Evolutionary conservation across 306 rosid genomes (phyloP), one percentile per base, ranked within the genome.

Genomic region (Lathyrus sativus): DNA sequence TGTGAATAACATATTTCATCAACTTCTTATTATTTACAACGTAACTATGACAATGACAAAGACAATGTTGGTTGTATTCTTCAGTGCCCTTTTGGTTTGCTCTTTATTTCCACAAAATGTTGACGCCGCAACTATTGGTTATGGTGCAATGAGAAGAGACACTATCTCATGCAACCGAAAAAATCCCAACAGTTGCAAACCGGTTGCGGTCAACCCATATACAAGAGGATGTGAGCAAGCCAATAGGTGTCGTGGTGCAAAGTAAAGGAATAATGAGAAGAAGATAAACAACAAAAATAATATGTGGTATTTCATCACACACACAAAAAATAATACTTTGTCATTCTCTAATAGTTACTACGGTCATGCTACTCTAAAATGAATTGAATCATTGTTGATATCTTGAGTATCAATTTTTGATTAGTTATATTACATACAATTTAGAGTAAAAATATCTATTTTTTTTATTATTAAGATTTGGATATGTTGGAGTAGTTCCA

Each of bases 111-210:
- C 9, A 0, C 60, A 35, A 1, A 13, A 22, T 9, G 79, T 26
- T 3, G 55, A 56, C 0, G 0, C 1, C 7, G 0, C 0, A 1
- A 0, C 0, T 0, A 64, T 64, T 4, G 0, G 1, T 12, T 0
- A 76, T 7, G 62, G 55, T 2, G 67, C 55, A 43, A 7, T 64
- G 35, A 0, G 2, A 11, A 1, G 19, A 2, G 1, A 77, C 66
- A 18, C 1, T 4, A 9, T 3, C 31, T 11, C 28, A 48, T 78
- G 81, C 38, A 66, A 43, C 37, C 49, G 6, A 31, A 46, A 2
- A 17, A 2, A 24, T 50, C 64, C 69, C 0, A 1, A 2, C 3
- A 18, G 4, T 11, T 60, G 65, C 46, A 35, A 4, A 5, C 11
- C 4, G 3, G 0, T 7, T 4, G 2, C 9, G 0, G 22, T 45